Base-by-base conservation (phyloP, 2,329 filamentous ascomycete species). In the Fusarium phyllophilum region DNA sequence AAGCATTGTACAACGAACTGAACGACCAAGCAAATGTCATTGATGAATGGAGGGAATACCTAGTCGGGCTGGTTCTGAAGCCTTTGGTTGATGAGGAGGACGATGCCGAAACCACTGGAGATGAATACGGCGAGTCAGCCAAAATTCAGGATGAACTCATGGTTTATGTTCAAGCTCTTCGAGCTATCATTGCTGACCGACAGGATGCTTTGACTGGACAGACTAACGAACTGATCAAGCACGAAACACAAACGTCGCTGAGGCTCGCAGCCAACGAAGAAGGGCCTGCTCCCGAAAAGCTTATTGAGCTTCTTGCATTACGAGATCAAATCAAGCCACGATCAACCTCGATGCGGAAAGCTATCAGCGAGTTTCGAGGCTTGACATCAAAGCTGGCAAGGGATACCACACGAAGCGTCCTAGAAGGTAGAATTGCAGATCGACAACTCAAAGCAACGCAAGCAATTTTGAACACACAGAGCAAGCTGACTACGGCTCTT, bases 111-210 rank as follows among this genome's bases (percentile, higher is more conserved):
- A 88, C 91, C 6, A 96, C 94, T 17, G 96, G 96, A 31, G 92
- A 98, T 67, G 96, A 98, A 80, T 96, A 97, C 72, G 93, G 94
- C 75, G 90, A 93, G 38, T 97, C 96, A 1, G 94, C 95, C 1
- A 94, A 94, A 80, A 89, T 92, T 51, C 96, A 98, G 82, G 96
- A 98, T 70, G 91, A 97, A 79, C 89, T 98, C 46, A 94, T 96
- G 82, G 93, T 93, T 12, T 97, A 97, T 78, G 92, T 97, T 66
- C 91, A 95, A 79, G 91, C 90, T 14, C 85, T 98, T 34, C 89
- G 94, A 67, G 90, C 93, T 1, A 87, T 92, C 54, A 89, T 96
- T 64, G 92, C 94, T 12, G 95, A 98, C 82, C 91, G 96, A 18
- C 90, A 92, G 72, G 90, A 92, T 72, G 90, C 91, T 34, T 86